Conservation (phyloP, 495 filamentous ascomycete genomes). For the Talaromyces ruber region DNA sequence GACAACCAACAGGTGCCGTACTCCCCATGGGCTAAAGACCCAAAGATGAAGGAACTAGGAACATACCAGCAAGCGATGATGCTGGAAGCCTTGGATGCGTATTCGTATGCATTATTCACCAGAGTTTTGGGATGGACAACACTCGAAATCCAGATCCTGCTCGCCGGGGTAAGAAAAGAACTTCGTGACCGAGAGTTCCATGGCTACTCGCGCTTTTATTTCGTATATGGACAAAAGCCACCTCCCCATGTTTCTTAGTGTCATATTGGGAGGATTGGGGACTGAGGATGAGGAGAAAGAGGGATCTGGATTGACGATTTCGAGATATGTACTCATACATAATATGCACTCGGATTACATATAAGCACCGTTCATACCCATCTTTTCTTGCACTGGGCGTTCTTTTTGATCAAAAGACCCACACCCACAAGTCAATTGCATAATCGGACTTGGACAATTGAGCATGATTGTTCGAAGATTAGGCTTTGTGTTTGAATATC, state of each 20-base stretch:
- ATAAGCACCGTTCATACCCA: neutral
- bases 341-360: neutral
- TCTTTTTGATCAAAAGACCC: neutral
- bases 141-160: conserved; percentile 38
- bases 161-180: conserved; percentile 34
- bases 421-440: neutral
- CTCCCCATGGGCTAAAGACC: conserved; percentile 24
- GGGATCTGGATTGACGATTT: neutral
- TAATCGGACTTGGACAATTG: too few relatives aligned
- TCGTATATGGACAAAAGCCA: conserved; percentile 10
- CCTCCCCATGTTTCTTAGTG: neutral
- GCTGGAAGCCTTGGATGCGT: conserved; percentile 16
- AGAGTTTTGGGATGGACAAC: conserved; percentile 32
- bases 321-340: neutral
- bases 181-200: conserved; percentile 35
- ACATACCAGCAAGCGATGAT: conserved; percentile 14
- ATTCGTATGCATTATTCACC: conserved; percentile 26
- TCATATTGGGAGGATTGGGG: neutral
- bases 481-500: too few relatives aligned
- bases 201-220: conserved; percentile 12
- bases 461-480: too few relatives aligned
- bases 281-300: neutral
- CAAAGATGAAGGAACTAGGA: conserved; percentile 24
- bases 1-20: conserved; percentile 11
- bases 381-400: neutral